Conservation (phyloP, 495 filamentous ascomycete species). For the Platismatia glauca region DNA sequence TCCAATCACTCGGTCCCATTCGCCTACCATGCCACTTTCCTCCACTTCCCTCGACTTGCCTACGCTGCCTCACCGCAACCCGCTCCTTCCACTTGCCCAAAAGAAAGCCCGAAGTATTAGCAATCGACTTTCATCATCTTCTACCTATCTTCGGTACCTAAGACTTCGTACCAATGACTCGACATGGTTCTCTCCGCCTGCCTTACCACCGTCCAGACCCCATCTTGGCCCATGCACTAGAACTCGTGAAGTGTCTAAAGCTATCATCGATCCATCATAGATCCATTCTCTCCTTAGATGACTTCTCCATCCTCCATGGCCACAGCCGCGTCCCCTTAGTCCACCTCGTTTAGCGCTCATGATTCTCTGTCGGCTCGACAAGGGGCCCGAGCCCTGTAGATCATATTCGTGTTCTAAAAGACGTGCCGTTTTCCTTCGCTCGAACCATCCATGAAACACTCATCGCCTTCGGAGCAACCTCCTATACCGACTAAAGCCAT, state of each 20-base stretch:
- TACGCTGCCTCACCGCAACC: too few species aligned
- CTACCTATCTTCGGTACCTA: too few species aligned
- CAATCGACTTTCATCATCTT: too few species aligned
- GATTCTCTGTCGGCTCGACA: not conserved
- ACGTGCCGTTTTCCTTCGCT: not conserved
- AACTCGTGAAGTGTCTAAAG: too few species aligned
- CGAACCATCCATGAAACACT: not conserved
- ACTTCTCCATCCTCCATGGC: not conserved
- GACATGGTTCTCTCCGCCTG: not conserved
- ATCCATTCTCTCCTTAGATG: too few species aligned
- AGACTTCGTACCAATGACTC: too few species aligned
- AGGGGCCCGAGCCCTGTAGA: constrained; percentile 9
- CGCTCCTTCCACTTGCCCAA: too few species aligned
- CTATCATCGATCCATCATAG: constrained; percentile 2
- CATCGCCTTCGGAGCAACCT: not conserved
- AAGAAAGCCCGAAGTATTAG: too few species aligned
- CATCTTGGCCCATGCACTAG: too few species aligned
- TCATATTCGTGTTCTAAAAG: not conserved
- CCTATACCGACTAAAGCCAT: not conserved
- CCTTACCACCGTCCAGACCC: not conserved
- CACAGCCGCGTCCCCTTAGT: constrained; percentile 3
- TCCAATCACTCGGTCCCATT: too few species aligned
- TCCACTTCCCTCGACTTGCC: too few species aligned
- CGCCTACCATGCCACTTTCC: too few species aligned
- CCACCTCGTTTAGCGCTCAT: not conserved